phyloP scores from a whole-genome alignment of 345 rosid genomes.

The Corchorus olitorius region DNA sequence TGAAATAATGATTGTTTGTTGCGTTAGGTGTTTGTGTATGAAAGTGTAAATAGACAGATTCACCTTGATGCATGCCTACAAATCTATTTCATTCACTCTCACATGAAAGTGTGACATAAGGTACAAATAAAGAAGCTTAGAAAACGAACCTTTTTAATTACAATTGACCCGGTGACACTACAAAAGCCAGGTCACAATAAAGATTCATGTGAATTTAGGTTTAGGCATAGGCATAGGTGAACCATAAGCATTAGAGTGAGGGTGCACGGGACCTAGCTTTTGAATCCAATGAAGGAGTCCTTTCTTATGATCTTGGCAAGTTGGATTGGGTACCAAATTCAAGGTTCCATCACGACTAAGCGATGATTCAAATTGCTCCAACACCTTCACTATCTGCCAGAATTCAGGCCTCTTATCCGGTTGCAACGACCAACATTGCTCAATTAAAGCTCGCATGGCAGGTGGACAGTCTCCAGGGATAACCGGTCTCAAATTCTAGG shows the following conservation, averaged over 20 bases:
- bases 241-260: constrained; percentile 19
- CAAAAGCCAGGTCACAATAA: constrained; percentile 35
- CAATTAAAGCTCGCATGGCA: constrained; percentile 83
- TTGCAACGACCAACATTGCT: constrained; percentile 89
- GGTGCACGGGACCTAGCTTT: constrained; percentile 72
- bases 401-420: constrained; percentile 95
- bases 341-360: constrained; percentile 70
- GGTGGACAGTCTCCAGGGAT: constrained; percentile 69
- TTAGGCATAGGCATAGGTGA: constrained; percentile 57
- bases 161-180: constrained; percentile 38
- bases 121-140: constrained; percentile 30
- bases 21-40: background rate
- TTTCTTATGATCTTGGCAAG: constrained; percentile 76
- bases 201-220: constrained; percentile 63
- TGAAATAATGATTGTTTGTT: background rate
- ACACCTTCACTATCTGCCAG: constrained; percentile 87
- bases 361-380: constrained; percentile 75
- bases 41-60: constrained; percentile 1
- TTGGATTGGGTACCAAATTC: constrained; percentile 44
- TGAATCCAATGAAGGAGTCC: constrained; percentile 83
- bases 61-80: constrained; percentile 28
- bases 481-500: constrained; percentile 79
- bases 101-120: constrained; percentile 21
- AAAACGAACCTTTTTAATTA: constrained; percentile 43
- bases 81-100: constrained; percentile 29